Evolutionary conservation across 1,284 basidiomycete genomes (phyloP).

Genomic region (Mycosarcoma mackinlayi): DNA sequence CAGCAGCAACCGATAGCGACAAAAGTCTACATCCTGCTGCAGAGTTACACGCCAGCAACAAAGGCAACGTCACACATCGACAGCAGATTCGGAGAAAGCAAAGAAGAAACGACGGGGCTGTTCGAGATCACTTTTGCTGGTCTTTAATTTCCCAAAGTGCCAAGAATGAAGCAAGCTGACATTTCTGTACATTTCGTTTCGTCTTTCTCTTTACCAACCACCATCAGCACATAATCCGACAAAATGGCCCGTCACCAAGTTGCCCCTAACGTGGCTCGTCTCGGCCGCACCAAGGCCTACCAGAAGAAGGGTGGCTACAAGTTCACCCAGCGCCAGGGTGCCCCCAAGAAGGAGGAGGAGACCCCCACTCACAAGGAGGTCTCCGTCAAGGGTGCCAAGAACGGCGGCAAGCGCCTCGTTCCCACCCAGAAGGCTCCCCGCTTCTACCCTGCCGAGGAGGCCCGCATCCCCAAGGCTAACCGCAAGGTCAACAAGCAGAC

Average conservation of each 20-base stretch:
- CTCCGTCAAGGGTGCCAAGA: slow-evolving; percentile 87
- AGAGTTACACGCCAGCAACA: not conserved
- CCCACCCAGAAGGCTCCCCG: slow-evolving; percentile 87
- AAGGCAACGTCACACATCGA: not conserved
- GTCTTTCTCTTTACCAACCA: slow-evolving; percentile 1
- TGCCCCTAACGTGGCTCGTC: slow-evolving; percentile 83
- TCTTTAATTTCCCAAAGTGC: not conserved
- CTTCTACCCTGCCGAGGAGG: slow-evolving; percentile 97
- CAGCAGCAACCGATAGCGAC: too few species aligned
- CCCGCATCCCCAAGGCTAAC: slow-evolving; percentile 85
- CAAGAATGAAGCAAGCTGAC: slow-evolving; percentile 19
- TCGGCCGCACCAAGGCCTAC: slow-evolving; percentile 73
- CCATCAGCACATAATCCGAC: slow-evolving; percentile 43
- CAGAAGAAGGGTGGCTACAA: slow-evolving; percentile 79
- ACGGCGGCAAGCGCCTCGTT: slow-evolving; percentile 86
- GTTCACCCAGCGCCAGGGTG: slow-evolving; percentile 79
- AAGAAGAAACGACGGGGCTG: slow-evolving; percentile 7
- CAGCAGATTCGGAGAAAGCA: not conserved
- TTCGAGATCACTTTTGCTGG: not conserved
- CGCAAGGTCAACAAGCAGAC: slow-evolving; percentile 81
- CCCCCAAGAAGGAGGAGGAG: slow-evolving; percentile 74
- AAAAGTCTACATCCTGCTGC: too few species aligned
- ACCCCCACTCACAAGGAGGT: slow-evolving; percentile 78
- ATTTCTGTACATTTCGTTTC: not conserved
- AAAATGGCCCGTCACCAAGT: slow-evolving; percentile 91